Evolutionary conservation across 75 land plant genomes (phyloP), one percentile per base, ranked within the genome.

Genomic region (Pinus tabuliformis): DNA sequence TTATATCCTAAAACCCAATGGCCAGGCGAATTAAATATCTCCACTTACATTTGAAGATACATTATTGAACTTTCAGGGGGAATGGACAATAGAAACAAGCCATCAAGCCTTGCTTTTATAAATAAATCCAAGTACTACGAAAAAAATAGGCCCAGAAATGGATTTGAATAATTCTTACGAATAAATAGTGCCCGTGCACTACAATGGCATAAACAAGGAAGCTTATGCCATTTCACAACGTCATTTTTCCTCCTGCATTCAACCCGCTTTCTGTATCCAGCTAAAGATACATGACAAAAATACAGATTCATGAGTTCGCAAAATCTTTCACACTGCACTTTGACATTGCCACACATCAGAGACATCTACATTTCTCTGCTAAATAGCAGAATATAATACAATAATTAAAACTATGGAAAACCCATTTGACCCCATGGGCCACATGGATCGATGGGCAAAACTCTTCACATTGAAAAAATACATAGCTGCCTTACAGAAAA

Each of bases 401-500:
- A 68, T 18, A 68, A 68, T 22, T 45, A 39, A 22, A 18, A 68
- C 54, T 3, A 66, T 20, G 71, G 37, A 49, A 39, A 66, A 66
- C 72, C 72, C 52, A 42, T 68, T 68, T 68, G 13, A 42, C 42
- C 3, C 42, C 42, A 39, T 68, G 72, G 54, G 72, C 52, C 39
- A 42, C 22, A 39, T 20, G 72, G 49, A 68, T 45, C 11, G 72
- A 68, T 37, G 33, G 36, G 33, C 72, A 68, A 42, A 68, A 68
- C 72, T 68, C 49, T 68, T 39, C 49, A 68, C 72, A 68, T 68
- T 68, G 72, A 68, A 68, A 36, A 68, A 63, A 20, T 68, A 12
- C 72, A 68, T 68, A 68, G 14, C 68, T 68, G 72, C 72, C 72
- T 68, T 68, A 68, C 49, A 68, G 72, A 68, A 68, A 42, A 45